Base-by-base conservation (phyloP, 495 filamentous ascomycete species). In the Tuber melanosporum region DNA sequence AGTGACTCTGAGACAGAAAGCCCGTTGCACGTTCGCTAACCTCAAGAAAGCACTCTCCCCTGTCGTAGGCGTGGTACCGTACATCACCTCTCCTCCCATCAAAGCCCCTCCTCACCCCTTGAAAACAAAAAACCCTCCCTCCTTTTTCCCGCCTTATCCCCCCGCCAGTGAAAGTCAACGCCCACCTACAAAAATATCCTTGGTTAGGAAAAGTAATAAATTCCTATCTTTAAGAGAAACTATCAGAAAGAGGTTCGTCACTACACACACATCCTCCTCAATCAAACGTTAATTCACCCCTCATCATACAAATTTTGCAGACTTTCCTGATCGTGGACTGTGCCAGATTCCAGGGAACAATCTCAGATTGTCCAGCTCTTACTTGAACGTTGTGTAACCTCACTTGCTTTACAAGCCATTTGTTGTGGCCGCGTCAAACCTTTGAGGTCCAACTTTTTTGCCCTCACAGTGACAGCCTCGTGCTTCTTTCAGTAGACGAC, bases 401-500 rank as follows among this genome's bases (percentile, higher is more conserved):
- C 78, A 80, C 78, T 80, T 80, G 71, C 78, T 80, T 57, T 73
- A 72, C 77, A 80, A 76, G 71, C 77, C 62, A 79, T 77, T 80
- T 80, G 78, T 80, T 80, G 78, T 80, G 77, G 77, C 78, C 78
- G 78, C 78, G 78, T 80, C 77, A 79, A 80, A 80, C 78, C 77
- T 80, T 74, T 66, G 77, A 80, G 66, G 79, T 77, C 76, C 71
- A 80, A 80, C 78, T 79, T 80, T 74, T 80, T 70, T 5, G 49
- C 77, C 75, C 70, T 79, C 57, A 36, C 26, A 72, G 78, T 73
- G 78, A 80, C 47, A 80, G 77, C 78, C 78, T 80, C 77, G 78
- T 80, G 78, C 78, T 80, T 80, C 78, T 80, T 80, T 80, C 78
- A 80, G 77, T 80, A 80, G 78, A 80, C 78, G 79, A 77, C 78